phyloP scores from a whole-genome alignment of 306 rosid species.

The Acacia melanoxylon region DNA sequence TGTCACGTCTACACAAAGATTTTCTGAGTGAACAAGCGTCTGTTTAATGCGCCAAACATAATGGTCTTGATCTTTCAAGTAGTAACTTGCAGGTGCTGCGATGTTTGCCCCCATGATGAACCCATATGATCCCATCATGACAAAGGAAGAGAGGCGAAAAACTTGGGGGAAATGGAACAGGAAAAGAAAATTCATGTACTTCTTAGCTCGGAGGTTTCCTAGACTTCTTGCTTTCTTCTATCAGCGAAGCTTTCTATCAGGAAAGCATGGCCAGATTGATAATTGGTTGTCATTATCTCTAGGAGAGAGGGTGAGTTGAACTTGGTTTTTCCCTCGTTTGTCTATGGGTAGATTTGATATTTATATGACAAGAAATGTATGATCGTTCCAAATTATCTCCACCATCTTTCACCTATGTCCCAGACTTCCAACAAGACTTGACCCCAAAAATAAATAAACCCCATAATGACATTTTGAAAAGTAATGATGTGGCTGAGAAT shows the following conservation, averaged over 20 bases:
- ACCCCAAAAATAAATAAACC: neutral
- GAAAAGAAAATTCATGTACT: constrained; percentile 64
- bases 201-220: constrained; percentile 72
- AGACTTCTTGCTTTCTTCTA: constrained; percentile 68
- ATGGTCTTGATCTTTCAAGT: constrained; percentile 30
- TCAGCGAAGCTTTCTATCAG: constrained; percentile 77
- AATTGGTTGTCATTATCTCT: constrained; percentile 87
- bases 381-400: constrained; percentile 5
- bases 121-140: constrained; percentile 85
- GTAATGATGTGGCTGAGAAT: neutral
- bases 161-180: constrained; percentile 84
- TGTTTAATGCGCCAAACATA: neutral
- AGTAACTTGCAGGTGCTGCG: constrained; percentile 77
- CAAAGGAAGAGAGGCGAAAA: constrained; percentile 68
- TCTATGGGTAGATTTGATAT: constrained; percentile 2
- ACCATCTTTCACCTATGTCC: constrained; percentile 2
- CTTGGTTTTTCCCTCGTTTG: constrained; percentile 5
- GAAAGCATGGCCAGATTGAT: constrained; percentile 87
- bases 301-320: constrained; percentile 74
- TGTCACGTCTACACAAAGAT: constrained; percentile 8
- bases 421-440: neutral
- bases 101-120: constrained; percentile 97
- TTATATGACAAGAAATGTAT: neutral
- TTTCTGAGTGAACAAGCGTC: constrained; percentile 14
- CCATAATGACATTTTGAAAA: constrained; percentile 9